Percentiles rank a stretch among this genome's conserved stretches.
Evolutionary conservation across 2,329 filamentous ascomycete species (phyloP).

Genomic region (Akanthomyces muscarius): DNA sequence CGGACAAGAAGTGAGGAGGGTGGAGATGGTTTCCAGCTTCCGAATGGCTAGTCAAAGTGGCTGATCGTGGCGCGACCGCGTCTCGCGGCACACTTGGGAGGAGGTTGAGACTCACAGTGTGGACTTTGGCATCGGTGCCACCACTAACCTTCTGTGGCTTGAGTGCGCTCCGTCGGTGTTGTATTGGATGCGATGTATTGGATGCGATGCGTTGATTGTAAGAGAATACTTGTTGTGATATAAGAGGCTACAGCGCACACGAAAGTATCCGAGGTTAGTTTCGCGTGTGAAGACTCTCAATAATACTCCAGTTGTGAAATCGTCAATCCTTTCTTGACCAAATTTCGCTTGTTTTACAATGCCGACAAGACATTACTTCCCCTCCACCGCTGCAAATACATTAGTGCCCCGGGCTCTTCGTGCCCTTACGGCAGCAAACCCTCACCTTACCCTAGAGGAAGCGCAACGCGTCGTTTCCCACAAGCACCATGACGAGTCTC

Average conservation of each 20-base stretch:
- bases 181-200: neutral
- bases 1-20: neutral
- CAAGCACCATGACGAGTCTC: slow-evolving; percentile 38
- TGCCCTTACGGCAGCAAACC: slow-evolving; percentile 34
- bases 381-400: slow-evolving; percentile 22
- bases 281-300: too few species aligned
- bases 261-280: too few species aligned
- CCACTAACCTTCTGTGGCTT: too few species aligned
- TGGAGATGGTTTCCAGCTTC: neutral
- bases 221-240: too few species aligned
- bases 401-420: slow-evolving; percentile 25
- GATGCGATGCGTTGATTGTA: too few species aligned
- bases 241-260: too few species aligned
- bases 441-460: slow-evolving; percentile 45
- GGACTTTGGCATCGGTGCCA: too few species aligned
- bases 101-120: too few species aligned
- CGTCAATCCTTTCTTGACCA: neutral
- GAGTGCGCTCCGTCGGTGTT: neutral
- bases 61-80: neutral
- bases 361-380: slow-evolving; percentile 23
- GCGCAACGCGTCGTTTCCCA: slow-evolving; percentile 50
- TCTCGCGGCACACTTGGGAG: neutral
- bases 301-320: too few species aligned
- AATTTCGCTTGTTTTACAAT: neutral
- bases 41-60: neutral